Percentiles rank a stretch among this genome's conserved stretches.
phyloP scores from a whole-genome alignment of 2,329 filamentous ascomycete species.

The Xylaria sp. region DNA sequence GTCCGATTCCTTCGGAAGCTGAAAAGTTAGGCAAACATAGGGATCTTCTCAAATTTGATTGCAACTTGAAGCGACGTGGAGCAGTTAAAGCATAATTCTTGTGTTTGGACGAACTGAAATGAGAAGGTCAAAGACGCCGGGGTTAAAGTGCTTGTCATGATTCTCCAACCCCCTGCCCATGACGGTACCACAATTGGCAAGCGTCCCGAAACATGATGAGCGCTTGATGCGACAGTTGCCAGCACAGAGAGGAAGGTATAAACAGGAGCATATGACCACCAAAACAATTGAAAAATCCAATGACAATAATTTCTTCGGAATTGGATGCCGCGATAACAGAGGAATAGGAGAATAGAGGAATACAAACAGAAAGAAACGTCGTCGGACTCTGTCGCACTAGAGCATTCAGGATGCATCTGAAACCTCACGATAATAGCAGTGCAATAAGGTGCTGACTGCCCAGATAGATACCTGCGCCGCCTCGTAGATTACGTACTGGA shows the following conservation, averaged over 20 bases:
- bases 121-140: constrained; percentile 26
- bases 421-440: constrained; percentile 16
- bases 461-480: not conserved
- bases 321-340: not conserved
- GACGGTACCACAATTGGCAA: not conserved
- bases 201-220: constrained; percentile 20
- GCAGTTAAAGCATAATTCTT: not conserved
- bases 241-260: constrained; percentile 32
- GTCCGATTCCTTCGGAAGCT: constrained; percentile 25
- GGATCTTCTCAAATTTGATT: not conserved
- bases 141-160: not conserved
- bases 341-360: not conserved
- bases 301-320: not conserved
- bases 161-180: not conserved
- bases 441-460: not conserved
- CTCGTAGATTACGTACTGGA: not conserved
- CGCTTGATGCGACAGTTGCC: constrained; percentile 31
- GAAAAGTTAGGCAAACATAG: not conserved
- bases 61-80: not conserved
- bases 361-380: not conserved
- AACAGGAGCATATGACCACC: constrained; percentile 9
- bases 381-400: constrained; percentile 29
- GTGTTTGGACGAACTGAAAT: constrained; percentile 23
- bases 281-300: constrained; percentile 1
- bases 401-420: constrained; percentile 30